Conservation (phyloP, 2,329 filamentous ascomycete genomes). For the Microsporum audouinii region DNA sequence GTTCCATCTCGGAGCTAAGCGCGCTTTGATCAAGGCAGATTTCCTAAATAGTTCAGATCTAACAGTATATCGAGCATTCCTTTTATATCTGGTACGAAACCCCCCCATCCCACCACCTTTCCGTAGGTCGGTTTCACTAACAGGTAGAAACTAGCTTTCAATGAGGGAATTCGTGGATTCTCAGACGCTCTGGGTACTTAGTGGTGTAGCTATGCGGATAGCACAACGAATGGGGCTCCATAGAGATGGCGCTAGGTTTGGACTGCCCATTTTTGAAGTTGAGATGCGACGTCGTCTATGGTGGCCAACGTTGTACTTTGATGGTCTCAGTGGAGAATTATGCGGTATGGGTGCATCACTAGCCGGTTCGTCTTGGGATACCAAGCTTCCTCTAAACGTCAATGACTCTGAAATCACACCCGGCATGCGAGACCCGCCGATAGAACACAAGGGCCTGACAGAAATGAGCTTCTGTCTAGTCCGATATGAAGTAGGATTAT, state of each 20-base stretch:
- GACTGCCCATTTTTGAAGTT: constrained; percentile 30
- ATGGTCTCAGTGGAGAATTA: not conserved
- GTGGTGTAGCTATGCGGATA: constrained; percentile 33
- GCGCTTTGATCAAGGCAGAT: constrained; percentile 40
- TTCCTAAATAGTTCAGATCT: constrained; percentile 34
- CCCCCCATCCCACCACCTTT: not conserved
- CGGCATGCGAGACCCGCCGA: constrained; percentile 28
- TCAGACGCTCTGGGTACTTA: constrained; percentile 11
- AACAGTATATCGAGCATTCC: constrained; percentile 42
- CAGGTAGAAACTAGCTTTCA: constrained; percentile 31
- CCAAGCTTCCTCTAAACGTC: constrained; percentile 32
- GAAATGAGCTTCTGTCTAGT: constrained; percentile 37
- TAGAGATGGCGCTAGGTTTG: constrained; percentile 44
- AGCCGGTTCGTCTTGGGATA: constrained; percentile 36
- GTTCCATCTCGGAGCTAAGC: constrained; percentile 48
- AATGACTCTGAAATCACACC: constrained; percentile 32
- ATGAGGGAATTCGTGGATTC: constrained; percentile 8
- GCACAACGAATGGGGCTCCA: constrained; percentile 38
- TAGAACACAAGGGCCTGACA: constrained; percentile 23
- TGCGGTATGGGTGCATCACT: not conserved
- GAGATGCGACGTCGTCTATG: constrained; percentile 35
- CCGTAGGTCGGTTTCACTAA: not conserved
- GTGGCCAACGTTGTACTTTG: constrained; percentile 19
- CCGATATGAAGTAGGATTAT: constrained; percentile 33
- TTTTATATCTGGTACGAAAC: constrained; percentile 42